A percentile compares a stretch with the other conserved stretches of the same genome.
phyloP scores from a whole-genome alignment of 1,139 yeast genomes.

The Saccharomycopsis hybrid region DNA sequence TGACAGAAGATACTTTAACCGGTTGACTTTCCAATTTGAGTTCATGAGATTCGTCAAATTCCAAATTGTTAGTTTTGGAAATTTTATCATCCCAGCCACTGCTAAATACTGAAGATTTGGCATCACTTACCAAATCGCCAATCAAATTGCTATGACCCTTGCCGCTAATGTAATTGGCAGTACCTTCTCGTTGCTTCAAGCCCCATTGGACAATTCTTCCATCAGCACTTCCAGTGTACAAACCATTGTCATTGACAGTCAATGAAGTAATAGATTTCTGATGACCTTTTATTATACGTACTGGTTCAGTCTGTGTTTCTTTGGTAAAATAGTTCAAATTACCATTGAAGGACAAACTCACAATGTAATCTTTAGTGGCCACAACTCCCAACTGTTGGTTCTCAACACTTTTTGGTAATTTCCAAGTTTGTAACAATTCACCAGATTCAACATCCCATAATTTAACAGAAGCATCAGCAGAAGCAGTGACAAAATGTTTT shows the following conservation, averaged over 20 bases:
- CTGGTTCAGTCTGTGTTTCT: constrained; percentile 35
- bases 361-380: constrained; percentile 50
- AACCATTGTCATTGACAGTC: constrained; percentile 30
- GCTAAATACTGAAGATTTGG: constrained; percentile 36
- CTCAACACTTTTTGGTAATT: constrained; percentile 37
- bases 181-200: constrained; percentile 27
- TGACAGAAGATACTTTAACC: constrained; percentile 23
- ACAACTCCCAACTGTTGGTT: constrained; percentile 82
- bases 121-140: constrained; percentile 32
- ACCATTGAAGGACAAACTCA: constrained; percentile 71
- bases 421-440: constrained; percentile 39
- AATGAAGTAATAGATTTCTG: constrained; percentile 71
- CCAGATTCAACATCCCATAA: constrained; percentile 48
- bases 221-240: constrained; percentile 77
- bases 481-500: constrained; percentile 60
- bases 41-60: constrained; percentile 27
- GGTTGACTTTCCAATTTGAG: constrained; percentile 57
- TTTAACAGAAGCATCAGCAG: constrained; percentile 76
- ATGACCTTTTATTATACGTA: constrained; percentile 59
- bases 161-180: constrained; percentile 33
- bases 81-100: constrained; percentile 90
- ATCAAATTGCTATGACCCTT: constrained; percentile 50
- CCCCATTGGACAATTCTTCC: constrained; percentile 67
- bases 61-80: constrained; percentile 36
- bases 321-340: constrained; percentile 54